A percentile compares a stretch with the other conserved stretches of the same genome.
These are phyloP conservation scores for Penicillium sclerotiorum DNA, from an alignment of 2,329 filamentous ascomycete species.

Conservation along the genomic window DNA sequence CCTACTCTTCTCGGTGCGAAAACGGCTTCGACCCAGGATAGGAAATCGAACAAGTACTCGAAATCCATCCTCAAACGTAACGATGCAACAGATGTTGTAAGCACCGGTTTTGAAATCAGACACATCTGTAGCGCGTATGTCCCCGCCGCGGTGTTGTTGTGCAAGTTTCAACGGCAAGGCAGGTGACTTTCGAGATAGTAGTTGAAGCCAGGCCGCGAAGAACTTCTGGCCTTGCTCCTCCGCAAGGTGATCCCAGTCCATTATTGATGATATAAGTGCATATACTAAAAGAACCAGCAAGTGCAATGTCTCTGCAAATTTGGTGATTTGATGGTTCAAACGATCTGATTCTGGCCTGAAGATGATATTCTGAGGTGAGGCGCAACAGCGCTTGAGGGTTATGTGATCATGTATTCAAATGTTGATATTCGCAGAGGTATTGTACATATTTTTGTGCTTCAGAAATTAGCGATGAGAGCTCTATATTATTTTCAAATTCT, in stretches of 20 bases:
- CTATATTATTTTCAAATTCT: too few relatives aligned
- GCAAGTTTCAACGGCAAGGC: conserved; percentile 14
- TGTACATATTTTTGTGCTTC: too few relatives aligned
- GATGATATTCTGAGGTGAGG: too few relatives aligned
- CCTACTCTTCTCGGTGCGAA: conserved; percentile 11
- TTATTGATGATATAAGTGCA: too few relatives aligned
- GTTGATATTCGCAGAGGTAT: too few relatives aligned
- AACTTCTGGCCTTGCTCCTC: conserved; percentile 12
- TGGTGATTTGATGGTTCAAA: too few relatives aligned
- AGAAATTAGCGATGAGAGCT: too few relatives aligned
- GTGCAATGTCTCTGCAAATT: too few relatives aligned
- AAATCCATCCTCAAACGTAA: conserved; percentile 23
- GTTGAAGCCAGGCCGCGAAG: conserved; percentile 13
- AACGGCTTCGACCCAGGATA: conserved; percentile 5
- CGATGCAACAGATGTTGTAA: conserved; percentile 25
- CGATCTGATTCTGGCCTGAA: too few relatives aligned
- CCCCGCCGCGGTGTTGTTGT: conserved; percentile 4
- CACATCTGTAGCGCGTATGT: conserved; percentile 4
- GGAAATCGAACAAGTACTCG: conserved; percentile 24
- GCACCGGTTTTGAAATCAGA: conserved; percentile 12
- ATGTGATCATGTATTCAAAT: too few relatives aligned
- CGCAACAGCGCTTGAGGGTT: too few relatives aligned
- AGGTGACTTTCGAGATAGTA: conserved; percentile 8
- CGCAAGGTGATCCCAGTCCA: conserved; percentile 15
- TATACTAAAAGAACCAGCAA: too few relatives aligned